Base-by-base conservation (phyloP, 2,329 filamentous ascomycete genomes). In the Exophiala mesophila region DNA sequence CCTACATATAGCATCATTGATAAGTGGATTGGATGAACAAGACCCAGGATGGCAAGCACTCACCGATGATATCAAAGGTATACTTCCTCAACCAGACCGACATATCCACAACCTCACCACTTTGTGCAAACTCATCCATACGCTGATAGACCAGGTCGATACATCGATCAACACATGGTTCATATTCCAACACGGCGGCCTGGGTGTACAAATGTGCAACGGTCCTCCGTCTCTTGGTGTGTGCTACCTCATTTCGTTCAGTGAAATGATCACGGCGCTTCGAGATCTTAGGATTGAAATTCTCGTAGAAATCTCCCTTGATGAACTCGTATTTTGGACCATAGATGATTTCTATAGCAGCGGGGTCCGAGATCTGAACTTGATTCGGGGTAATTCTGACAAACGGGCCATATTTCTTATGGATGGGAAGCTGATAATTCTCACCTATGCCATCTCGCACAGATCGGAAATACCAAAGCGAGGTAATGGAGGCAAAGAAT, bases 341-440 rank as follows among this genome's bases (percentile, higher is more conserved):
- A 32, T 45, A 47, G 16, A 54, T 50, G 6, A 35, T 48, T 8
- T 48, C 39, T 20, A 53, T 37, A 12, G 49, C 49, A 1, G 35
- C 24, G 4, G 52, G 47, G 23, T 54, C 45, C 13, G 44, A 44
- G 15, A 47, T 43, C 10, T 36, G 28, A 2, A 54, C 36, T 15
- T 44, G 39, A 20, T 52, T 53, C 7, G 49, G 52, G 3, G 44
- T 26, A n/a, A 54, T 44, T 13, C 52, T 34, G 16, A 54, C 45
- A 19, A 54, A 28, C 6, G 30, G 18, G 9, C 52, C 52, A 38
- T 53, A 51, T 41, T 54, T 54, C 45, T 49, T 41, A 41, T 54
- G 52, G 15, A 55, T 29, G 9, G 45, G 35, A 3, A 41, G 30
- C 24, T 51, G 47, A 29, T 45, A 24, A 24, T 46, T 44, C 24